Conservation (phyloP, 2,329 filamentous ascomycete genomes). For the Arthrobotrys entomopaga region DNA sequence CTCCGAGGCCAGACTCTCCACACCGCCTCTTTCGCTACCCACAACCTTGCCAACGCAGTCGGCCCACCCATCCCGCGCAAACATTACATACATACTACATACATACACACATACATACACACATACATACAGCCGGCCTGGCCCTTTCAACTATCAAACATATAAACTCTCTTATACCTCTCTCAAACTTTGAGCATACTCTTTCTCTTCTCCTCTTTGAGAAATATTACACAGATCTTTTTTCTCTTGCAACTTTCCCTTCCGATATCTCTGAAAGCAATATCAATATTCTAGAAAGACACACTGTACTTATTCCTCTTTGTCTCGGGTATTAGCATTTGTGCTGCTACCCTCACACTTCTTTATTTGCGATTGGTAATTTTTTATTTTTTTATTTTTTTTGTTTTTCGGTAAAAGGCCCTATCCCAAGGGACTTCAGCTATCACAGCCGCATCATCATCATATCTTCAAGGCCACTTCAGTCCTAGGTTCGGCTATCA, state of each 20-base stretch:
- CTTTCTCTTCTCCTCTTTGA: slow-evolving; percentile 18
- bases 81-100: slow-evolving; percentile 3
- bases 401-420: slow-evolving; percentile 29
- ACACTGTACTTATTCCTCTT: slow-evolving; percentile 22
- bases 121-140: slow-evolving; percentile 5
- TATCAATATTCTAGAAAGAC: slow-evolving; percentile 42
- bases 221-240: neutral
- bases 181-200: neutral
- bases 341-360: slow-evolving; percentile 13
- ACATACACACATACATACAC: slow-evolving; percentile 8
- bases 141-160: neutral
- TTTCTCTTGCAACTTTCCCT: slow-evolving; percentile 33
- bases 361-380: slow-evolving; percentile 9
- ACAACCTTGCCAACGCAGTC: slow-evolving; percentile 16
- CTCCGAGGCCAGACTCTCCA: slow-evolving; percentile 1
- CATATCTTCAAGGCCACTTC: slow-evolving; percentile 12
- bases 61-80: slow-evolving; percentile 2
- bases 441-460: slow-evolving; percentile 12
- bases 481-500: slow-evolving; percentile 33
- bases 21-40: neutral
- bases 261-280: slow-evolving; percentile 15
- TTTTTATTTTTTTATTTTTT: neutral
- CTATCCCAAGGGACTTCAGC: slow-evolving; percentile 11
- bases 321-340: slow-evolving; percentile 50
- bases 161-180: slow-evolving; percentile 9